Evolutionary conservation across 306 rosid species (phyloP), one percentile per base, ranked within the genome.

Genomic region (Lagenaria siceraria): DNA sequence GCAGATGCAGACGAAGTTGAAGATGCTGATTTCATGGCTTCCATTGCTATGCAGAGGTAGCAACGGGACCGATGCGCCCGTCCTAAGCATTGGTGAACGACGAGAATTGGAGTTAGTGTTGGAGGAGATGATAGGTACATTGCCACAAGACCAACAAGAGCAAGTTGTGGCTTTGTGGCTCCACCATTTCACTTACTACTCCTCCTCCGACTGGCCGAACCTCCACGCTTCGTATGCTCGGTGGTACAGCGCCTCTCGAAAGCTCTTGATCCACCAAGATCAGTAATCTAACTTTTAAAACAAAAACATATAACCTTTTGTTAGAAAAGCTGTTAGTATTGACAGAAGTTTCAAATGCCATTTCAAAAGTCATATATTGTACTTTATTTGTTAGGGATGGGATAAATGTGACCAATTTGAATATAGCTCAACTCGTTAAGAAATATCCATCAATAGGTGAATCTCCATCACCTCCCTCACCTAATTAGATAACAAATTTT

Each of bases 151-250:
- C 53, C 80, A 83, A 54, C 92, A 87, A 55, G 98, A 90, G 58
- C 85, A 86, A 76, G 89, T 89, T 63, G 78, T 93, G n/a, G 77
- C 90, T 33, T 69, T 90, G 6, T 93, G 98, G 98, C 96, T 93
- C 12, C 93, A 90, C 74, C 91, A 93, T 77, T 93, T 86, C 81
- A 90, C 98, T 9, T 82, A 22, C 35, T 85, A 82, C 33, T 61
- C 88, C 4, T 87, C 88, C 69, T 85, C 93, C 35, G 98, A 93
- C 36, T 90, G 98, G 98, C 98, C 98, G 3, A 86, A 89, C 76
- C 93, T 93, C 81, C 88, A 83, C 40, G 81, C 88, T 33, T 88
- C 89, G 53, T 93, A 87, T 78, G 52, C 86, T 64, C 86, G 88
- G 24, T 93, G 96, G 96, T 93, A 93, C 78, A 76, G 55, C 51